Evolutionary conservation across 495 filamentous ascomycete species (phyloP).

Genomic region (Hypomontagnella monticulosa): DNA sequence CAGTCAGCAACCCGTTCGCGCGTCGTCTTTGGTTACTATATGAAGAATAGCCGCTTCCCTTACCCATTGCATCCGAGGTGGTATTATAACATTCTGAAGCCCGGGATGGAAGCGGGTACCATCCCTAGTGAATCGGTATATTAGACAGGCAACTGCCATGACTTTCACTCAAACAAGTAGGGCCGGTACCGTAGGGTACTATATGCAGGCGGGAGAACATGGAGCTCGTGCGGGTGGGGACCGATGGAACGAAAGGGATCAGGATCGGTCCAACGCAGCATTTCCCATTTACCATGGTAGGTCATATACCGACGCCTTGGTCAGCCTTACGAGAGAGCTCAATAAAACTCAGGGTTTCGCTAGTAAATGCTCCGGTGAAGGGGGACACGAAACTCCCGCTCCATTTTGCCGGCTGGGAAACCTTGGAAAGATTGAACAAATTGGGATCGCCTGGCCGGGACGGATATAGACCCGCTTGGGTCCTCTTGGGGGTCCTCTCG

Average conservation of each 20-base stretch:
- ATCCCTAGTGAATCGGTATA: slow-evolving; percentile 19
- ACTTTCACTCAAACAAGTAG: slow-evolving; percentile 21
- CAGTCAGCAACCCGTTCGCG: slow-evolving; percentile 36
- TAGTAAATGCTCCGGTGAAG: slow-evolving; percentile 16
- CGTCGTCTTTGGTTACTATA: slow-evolving; percentile 28
- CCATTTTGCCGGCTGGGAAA: slow-evolving; percentile 30
- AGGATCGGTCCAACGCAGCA: slow-evolving; percentile 14
- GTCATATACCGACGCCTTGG: slow-evolving; percentile 38
- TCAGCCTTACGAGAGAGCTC: slow-evolving; percentile 38
- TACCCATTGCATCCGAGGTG: slow-evolving; percentile 33
- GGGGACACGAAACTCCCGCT: slow-evolving; percentile 19
- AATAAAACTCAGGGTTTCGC: slow-evolving; percentile 12
- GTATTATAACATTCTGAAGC: neutral
- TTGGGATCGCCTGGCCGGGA: slow-evolving; percentile 21
- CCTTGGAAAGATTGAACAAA: slow-evolving; percentile 14
- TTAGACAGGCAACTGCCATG: slow-evolving; percentile 17
- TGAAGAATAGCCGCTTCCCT: slow-evolving; percentile 38
- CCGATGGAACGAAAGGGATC: slow-evolving; percentile 24
- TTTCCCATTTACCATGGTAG: slow-evolving; percentile 22
- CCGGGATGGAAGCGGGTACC: slow-evolving; percentile 2
- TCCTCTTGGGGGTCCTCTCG: neutral
- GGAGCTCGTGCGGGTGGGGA: slow-evolving; percentile 29
- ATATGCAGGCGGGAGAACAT: slow-evolving; percentile 24
- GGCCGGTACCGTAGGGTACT: slow-evolving; percentile 12
- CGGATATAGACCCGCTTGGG: slow-evolving; percentile 19